A percentile compares a stretch with the other conserved stretches of the same genome.
Evolutionary conservation across 345 rosid species (phyloP).

Genomic region (Crucihimalaya himalaica): DNA sequence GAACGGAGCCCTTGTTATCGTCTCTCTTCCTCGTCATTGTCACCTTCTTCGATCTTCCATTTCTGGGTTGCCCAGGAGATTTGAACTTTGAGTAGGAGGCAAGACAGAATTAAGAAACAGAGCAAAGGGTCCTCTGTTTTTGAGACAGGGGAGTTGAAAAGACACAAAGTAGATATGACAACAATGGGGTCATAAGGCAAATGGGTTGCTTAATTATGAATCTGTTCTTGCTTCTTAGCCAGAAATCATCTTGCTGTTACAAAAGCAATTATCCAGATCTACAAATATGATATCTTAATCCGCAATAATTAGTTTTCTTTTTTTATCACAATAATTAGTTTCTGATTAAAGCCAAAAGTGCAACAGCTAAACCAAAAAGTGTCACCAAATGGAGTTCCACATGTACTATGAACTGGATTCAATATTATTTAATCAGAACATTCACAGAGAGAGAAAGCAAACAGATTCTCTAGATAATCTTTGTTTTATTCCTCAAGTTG

Average conservation of each 20-base stretch:
- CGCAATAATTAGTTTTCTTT: constrained; percentile 29
- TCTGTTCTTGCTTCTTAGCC: not conserved
- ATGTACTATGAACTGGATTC: constrained; percentile 31
- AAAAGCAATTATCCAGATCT: constrained; percentile 36
- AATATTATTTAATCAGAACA: constrained; percentile 17
- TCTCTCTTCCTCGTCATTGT: constrained; percentile 11
- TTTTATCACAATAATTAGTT: constrained; percentile 23
- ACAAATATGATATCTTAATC: constrained; percentile 35
- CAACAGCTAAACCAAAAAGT: constrained; percentile 15
- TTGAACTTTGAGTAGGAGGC: not conserved
- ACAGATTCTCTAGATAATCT: constrained; percentile 1
- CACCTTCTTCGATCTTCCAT: constrained; percentile 5
- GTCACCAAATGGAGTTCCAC: constrained; percentile 11
- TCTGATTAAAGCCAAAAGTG: constrained; percentile 35
- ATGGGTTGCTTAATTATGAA: constrained; percentile 13
- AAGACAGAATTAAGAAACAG: constrained; percentile 27
- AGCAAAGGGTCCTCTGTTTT: constrained; percentile 25
- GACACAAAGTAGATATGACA: not conserved
- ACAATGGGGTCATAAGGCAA: constrained; percentile 14
- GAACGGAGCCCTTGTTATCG: not conserved
- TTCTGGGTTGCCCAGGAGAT: not conserved
- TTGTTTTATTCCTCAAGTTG: constrained; percentile 64
- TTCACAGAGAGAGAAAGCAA: not conserved
- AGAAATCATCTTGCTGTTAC: constrained; percentile 14
- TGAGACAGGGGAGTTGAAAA: constrained; percentile 18